Base-by-base conservation (phyloP, 225 moss, liverwort and hornwort species). In the Polytrichum commune region DNA sequence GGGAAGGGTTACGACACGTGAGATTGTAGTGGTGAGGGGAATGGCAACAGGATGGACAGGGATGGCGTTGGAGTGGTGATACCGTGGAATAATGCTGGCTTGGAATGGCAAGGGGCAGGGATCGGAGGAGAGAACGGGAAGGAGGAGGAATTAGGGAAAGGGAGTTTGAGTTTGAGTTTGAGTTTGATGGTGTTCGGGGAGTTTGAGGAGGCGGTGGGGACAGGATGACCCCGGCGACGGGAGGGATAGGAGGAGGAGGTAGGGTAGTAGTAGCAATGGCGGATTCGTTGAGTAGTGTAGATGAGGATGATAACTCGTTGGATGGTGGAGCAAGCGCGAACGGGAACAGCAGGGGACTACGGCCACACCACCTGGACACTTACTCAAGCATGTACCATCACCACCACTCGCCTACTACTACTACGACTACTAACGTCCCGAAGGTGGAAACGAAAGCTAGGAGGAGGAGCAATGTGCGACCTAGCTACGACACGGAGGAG, bases 201-300 rank as follows among this genome's bases (percentile, higher is more conserved):
- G 32, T 32, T 32, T 32, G 32, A 32, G 32, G 32, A 32, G 32
- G 32, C 32, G 32, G 32, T 32, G 7, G 32, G 32, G 32, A 32
- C 32, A 62, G 73, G 74, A 82, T 80, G 80, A 79, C 69, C 69
- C 63, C 76, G 30, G 62, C 84, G 63, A 73, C 75, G 55, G 69
- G 83, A 58, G 78, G 78, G 75, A 8, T 83, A 73, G 61, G 68
- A 28, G 80, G 78, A 68, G 72, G 32, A 32, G 32, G 32, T 32
- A 32, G 32, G 32, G 8, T 8, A 32, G 32, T 32, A 8, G 32
- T 32, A 32, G 61, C 83, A 71, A 92, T 97, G 97, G 97, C 88
- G 74, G 94, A 97, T 79, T 88, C 92, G 70, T 79, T 86, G 86
- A 85, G 93, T 62, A 90, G 85, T 63, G 76, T 91, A 33, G 97